phyloP scores from a whole-genome alignment of 352 stramenopile genomes.

The Phytophthora pistaciae region DNA sequence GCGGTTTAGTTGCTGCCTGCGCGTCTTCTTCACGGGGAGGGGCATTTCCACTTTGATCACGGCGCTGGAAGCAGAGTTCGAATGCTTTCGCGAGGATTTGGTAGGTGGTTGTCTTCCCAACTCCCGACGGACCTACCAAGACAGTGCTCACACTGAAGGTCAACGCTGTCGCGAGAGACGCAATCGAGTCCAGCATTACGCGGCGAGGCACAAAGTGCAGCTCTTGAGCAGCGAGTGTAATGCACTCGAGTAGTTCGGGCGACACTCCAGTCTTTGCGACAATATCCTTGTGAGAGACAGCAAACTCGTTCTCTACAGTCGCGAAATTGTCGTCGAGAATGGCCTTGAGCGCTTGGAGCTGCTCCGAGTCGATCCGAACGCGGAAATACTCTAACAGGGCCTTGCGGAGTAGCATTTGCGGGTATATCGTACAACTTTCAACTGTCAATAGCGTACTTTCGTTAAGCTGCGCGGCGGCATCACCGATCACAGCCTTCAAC shows the following conservation, averaged over 20 bases:
- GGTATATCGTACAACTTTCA: background rate
- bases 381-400: conserved; percentile 26
- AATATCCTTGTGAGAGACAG: background rate
- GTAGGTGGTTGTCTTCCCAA: conserved; percentile 51
- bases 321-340: conserved; percentile 8
- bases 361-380: conserved; percentile 18
- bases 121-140: conserved; percentile 34
- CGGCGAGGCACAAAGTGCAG: conserved; percentile 36
- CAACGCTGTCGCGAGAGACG: conserved; percentile 26
- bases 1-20: background rate
- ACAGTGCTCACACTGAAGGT: conserved; percentile 27
- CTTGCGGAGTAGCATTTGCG: conserved; percentile 7
- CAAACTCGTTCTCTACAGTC: background rate
- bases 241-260: conserved; percentile 3
- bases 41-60: background rate
- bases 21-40: background rate
- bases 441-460: background rate
- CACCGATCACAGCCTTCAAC: conserved; percentile 17
- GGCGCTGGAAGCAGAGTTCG: conserved; percentile 17
- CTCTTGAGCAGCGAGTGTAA: conserved; percentile 12
- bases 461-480: conserved; percentile 2
- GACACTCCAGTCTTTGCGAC: background rate
- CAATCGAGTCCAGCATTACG: conserved; percentile 24
- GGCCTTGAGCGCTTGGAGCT: conserved; percentile 9
- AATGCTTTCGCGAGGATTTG: conserved; percentile 43